Conservation (phyloP, 768 basidiomycete genomes). For the Psilocybe cubensis region DNA sequence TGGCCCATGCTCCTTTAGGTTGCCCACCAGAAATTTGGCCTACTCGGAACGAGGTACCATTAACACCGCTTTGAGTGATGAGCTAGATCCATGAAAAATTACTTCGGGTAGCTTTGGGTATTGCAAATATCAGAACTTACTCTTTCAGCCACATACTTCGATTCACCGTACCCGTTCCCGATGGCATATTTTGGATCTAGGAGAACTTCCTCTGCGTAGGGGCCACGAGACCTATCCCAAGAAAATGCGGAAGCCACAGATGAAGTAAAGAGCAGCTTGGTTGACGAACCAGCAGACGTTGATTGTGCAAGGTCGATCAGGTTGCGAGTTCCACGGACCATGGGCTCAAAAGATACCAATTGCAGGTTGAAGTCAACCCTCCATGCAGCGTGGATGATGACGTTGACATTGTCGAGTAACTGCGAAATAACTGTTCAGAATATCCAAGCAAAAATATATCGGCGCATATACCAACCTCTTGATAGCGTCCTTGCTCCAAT, state of each 20-base stretch:
- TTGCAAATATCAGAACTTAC: conserved; percentile 20
- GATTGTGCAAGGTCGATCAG: conserved; percentile 40
- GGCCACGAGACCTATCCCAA: conserved; percentile 29
- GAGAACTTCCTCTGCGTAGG: conserved; percentile 37
- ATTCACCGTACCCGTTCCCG: conserved; percentile 34
- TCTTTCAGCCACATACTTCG: conserved; percentile 37
- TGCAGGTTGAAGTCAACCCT: conserved; percentile 49
- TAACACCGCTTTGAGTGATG: conserved; percentile 27
- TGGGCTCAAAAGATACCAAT: conserved; percentile 46
- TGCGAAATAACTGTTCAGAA: conserved; percentile 2
- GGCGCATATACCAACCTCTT: conserved; percentile 27
- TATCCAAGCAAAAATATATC: background rate
- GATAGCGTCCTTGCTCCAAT: conserved; percentile 25
- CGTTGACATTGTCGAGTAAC: conserved; percentile 33
- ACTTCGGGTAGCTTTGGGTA: background rate
- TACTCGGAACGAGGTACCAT: conserved; percentile 33
- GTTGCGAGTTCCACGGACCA: conserved; percentile 41
- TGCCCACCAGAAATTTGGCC: conserved; percentile 40
- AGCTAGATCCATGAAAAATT: conserved; percentile 8
- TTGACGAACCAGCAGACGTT: conserved; percentile 27
- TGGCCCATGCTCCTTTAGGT: conserved; percentile 41
- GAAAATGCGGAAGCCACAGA: conserved; percentile 33
- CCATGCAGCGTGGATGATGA: conserved; percentile 51
- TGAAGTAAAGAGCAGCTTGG: conserved; percentile 43
- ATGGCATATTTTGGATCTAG: conserved; percentile 25